Conservation (phyloP, 1,284 basidiomycete genomes). For the Rhodotorula sp. region DNA sequence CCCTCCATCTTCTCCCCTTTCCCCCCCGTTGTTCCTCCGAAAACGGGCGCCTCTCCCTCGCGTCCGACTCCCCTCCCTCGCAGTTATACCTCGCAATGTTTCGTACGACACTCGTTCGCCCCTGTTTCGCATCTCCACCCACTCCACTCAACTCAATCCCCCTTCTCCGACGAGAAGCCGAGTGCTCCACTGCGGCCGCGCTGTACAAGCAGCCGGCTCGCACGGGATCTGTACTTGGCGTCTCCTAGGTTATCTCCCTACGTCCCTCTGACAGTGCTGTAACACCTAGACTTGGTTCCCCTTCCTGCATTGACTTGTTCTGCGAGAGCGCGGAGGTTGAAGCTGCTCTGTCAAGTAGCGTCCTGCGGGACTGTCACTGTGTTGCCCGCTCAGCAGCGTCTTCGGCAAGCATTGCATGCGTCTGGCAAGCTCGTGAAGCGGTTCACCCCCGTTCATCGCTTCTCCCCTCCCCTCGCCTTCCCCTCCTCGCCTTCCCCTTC, state of each 20-base stretch:
- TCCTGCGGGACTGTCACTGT: too few species aligned
- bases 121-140: not conserved
- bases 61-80: not conserved
- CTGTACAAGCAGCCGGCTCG: not conserved
- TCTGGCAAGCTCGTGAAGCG: not conserved
- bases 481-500: not conserved
- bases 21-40: too few species aligned
- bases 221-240: not conserved
- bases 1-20: too few species aligned
- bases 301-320: not conserved
- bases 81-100: not conserved
- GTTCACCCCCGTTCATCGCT: not conserved
- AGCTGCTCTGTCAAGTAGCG: too few species aligned
- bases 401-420: too few species aligned
- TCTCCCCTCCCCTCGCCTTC: not conserved
- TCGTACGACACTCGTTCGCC: not conserved
- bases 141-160: not conserved
- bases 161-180: not conserved
- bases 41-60: not conserved
- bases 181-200: not conserved
- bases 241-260: not conserved
- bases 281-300: not conserved
- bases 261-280: not conserved
- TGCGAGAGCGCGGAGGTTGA: not conserved
- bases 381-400: too few species aligned